phyloP scores from a whole-genome alignment of 2,329 filamentous ascomycete genomes.

The Ilyonectria destructans region DNA sequence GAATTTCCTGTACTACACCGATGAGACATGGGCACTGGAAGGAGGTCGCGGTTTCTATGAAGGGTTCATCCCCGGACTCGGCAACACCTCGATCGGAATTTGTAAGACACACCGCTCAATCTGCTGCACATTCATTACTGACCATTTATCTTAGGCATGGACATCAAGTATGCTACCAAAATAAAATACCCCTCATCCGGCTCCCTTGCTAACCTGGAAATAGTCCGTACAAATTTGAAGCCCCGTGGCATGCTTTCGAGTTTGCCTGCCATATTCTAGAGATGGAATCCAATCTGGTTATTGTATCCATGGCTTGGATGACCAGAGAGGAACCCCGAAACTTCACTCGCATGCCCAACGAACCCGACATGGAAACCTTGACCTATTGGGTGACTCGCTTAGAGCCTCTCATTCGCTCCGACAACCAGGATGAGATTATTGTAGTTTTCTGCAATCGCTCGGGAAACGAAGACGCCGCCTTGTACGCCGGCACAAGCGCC shows the following conservation, averaged over 20 bases:
- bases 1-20: conserved; percentile 71
- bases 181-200: too few relatives aligned
- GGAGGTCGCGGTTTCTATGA: conserved; percentile 67
- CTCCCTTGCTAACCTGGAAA: too few relatives aligned
- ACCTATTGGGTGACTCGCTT: conserved; percentile 83
- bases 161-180: conserved; percentile 67
- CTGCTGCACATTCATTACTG: neutral
- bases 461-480: conserved; percentile 76
- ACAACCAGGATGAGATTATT: conserved; percentile 72
- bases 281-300: conserved; percentile 72
- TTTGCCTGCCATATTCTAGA: conserved; percentile 72
- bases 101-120: conserved; percentile 45
- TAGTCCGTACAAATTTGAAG: conserved; percentile 58
- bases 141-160: conserved; percentile 56
- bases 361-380: conserved; percentile 81
- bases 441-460: conserved; percentile 81
- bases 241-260: conserved; percentile 59
- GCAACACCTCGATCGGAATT: conserved; percentile 72
- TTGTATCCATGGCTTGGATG: conserved; percentile 86
- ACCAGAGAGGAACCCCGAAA: conserved; percentile 68
- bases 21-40: conserved; percentile 75
- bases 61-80: conserved; percentile 63
- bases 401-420: conserved; percentile 73
- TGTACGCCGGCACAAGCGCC: conserved; percentile 83
- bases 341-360: conserved; percentile 65